Percentiles rank a stretch among this genome's conserved stretches.
phyloP scores from a whole-genome alignment of 2,329 filamentous ascomycete genomes.

The Aspergillus fischeri region DNA sequence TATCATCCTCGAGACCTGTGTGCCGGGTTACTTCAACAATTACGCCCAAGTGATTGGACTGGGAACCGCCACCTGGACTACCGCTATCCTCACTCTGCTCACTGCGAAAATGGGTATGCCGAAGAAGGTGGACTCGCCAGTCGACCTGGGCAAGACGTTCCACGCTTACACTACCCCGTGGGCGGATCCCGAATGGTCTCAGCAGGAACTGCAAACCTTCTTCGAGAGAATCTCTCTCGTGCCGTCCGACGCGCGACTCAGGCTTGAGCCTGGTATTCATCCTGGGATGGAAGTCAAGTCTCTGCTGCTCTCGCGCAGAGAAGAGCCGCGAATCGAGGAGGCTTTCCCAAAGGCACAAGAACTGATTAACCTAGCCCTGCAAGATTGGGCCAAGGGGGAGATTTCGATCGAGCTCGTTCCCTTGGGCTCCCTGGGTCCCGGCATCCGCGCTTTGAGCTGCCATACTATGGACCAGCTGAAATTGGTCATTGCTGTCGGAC shows the following conservation, averaged over 20 bases:
- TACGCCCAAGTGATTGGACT: slow-evolving; percentile 49
- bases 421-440: slow-evolving; percentile 27
- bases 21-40: slow-evolving; percentile 31
- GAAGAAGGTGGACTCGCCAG: slow-evolving; percentile 34
- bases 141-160: slow-evolving; percentile 33
- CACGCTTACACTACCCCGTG: slow-evolving; percentile 44
- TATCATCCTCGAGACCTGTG: slow-evolving; percentile 39
- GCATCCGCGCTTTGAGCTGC: slow-evolving; percentile 35
- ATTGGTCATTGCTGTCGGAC: slow-evolving; percentile 31
- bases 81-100: slow-evolving; percentile 47
- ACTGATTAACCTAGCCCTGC: slow-evolving; percentile 31
- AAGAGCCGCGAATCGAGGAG: slow-evolving; percentile 31
- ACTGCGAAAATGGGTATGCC: slow-evolving; percentile 49
- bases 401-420: slow-evolving; percentile 35
- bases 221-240: slow-evolving; percentile 42
- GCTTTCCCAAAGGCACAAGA: slow-evolving; percentile 43
- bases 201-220: slow-evolving; percentile 48
- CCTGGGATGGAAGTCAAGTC: slow-evolving; percentile 44
- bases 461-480: slow-evolving; percentile 22
- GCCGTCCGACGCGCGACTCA: slow-evolving; percentile 41
- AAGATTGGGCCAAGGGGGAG: slow-evolving; percentile 29
- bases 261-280: slow-evolving; percentile 37
- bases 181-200: slow-evolving; percentile 45
- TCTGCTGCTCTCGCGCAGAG: slow-evolving; percentile 37
- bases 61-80: slow-evolving; percentile 49